Evolutionary conservation across 768 basidiomycete species (phyloP).

Genomic region (Suillus plorans): DNA sequence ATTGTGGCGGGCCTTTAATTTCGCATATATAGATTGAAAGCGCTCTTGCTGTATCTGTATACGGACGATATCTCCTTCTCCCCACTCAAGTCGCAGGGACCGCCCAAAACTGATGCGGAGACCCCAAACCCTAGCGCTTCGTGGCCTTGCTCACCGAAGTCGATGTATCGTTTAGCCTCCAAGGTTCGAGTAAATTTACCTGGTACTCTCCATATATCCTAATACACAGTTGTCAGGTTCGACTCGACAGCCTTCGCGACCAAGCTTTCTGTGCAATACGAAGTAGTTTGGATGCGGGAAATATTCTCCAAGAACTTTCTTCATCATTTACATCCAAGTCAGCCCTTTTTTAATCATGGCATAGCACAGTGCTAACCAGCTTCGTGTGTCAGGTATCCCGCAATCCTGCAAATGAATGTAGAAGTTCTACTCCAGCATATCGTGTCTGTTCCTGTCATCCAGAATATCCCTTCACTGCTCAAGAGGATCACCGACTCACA

Average conservation of each 20-base stretch:
- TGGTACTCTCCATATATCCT: no score
- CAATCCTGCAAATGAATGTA: slow-evolving; percentile 24
- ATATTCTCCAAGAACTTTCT: slow-evolving; percentile 22
- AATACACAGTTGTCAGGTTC: slow-evolving; percentile 14
- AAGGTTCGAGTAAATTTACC: slow-evolving; percentile 22
- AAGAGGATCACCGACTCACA: slow-evolving; percentile 16
- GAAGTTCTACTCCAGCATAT: slow-evolving; percentile 20
- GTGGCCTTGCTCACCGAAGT: slow-evolving; percentile 39
- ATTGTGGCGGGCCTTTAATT: background rate
- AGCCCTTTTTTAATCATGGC: no score
- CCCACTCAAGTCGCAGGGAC: slow-evolving; percentile 26
- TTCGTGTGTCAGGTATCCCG: slow-evolving; percentile 5
- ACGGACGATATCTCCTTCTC: slow-evolving; percentile 33
- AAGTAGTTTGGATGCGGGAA: slow-evolving; percentile 20
- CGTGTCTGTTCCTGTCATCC: slow-evolving; percentile 13
- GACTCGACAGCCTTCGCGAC: slow-evolving; percentile 18
- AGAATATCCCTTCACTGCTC: slow-evolving; percentile 13
- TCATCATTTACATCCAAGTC: slow-evolving; percentile 16
- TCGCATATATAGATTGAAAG: slow-evolving; percentile 31
- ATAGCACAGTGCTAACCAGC: no score
- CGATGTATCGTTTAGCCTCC: slow-evolving; percentile 42
- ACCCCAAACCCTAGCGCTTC: background rate
- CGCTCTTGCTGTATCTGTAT: slow-evolving; percentile 40
- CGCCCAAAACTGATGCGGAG: background rate
- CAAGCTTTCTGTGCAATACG: slow-evolving; percentile 20